These are phyloP conservation scores for Coniferiporia sulphurascens DNA, from an alignment of 1,284 basidiomycete genomes.

Conservation along the genomic window DNA sequence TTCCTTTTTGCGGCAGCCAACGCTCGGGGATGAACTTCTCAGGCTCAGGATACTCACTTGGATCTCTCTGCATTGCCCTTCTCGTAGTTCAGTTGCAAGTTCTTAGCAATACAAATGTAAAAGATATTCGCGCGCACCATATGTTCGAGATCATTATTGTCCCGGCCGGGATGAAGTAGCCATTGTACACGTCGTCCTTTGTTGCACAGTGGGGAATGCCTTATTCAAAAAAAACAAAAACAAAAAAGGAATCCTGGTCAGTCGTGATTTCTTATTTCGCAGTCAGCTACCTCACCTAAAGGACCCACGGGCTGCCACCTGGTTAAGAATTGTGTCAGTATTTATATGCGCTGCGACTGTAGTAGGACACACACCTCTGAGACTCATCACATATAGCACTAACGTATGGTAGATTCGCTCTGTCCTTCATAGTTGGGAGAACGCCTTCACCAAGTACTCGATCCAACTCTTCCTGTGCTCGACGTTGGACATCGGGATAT, in stretches of 20 bases:
- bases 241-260: neutral
- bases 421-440: slow-evolving; percentile 21
- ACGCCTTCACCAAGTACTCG: slow-evolving; percentile 20
- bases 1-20: neutral
- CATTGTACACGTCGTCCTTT: slow-evolving; percentile 21
- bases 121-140: slow-evolving; percentile 4
- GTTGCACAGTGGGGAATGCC: slow-evolving; percentile 23
- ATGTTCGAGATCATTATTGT: slow-evolving; percentile 17
- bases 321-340: neutral
- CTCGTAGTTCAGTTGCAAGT: neutral
- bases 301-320: slow-evolving; percentile 16
- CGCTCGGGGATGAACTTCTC: slow-evolving; percentile 18
- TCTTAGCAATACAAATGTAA: neutral
- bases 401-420: slow-evolving; percentile 21
- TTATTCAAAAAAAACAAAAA: neutral
- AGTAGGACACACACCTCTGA: neutral
- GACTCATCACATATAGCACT: slow-evolving; percentile 18
- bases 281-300: neutral
- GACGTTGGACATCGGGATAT: slow-evolving; percentile 15
- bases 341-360: neutral
- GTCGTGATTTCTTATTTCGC: neutral
- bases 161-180: slow-evolving; percentile 19
- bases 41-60: slow-evolving; percentile 10
- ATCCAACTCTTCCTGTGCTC: slow-evolving; percentile 20
- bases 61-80: slow-evolving; percentile 14